A percentile compares a stretch with the other conserved stretches of the same genome.
Conservation (phyloP, 2,329 filamentous ascomycete genomes). For the Botryosphaeria dothidea region DNA sequence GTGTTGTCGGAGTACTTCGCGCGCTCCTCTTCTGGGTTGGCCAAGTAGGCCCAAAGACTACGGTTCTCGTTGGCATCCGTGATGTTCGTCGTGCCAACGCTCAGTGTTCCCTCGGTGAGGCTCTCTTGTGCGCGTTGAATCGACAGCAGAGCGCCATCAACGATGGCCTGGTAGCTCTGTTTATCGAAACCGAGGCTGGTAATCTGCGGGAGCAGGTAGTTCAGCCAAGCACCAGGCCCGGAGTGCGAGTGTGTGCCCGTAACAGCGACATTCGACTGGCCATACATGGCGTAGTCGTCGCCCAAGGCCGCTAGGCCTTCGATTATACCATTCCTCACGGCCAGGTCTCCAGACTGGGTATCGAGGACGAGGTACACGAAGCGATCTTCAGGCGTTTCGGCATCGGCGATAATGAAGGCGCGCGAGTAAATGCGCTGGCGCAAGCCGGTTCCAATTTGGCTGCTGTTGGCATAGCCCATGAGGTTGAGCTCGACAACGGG, state of each 20-base stretch:
- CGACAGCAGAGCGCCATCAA: conserved; percentile 79
- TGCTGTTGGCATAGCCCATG: conserved; percentile 87
- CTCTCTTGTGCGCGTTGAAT: conserved; percentile 78
- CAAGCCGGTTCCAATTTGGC: conserved; percentile 78
- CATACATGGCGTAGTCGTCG: conserved; percentile 71
- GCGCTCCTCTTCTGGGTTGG: conserved; percentile 78
- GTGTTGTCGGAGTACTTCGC: conserved; percentile 64
- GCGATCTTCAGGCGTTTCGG: conserved; percentile 65
- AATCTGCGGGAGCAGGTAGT: conserved; percentile 90
- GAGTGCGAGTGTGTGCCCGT: conserved; percentile 93
- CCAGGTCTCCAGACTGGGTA: conserved; percentile 84
- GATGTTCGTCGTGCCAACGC: conserved; percentile 68
- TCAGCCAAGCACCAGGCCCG: conserved; percentile 89
- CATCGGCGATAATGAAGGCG: conserved; percentile 81
- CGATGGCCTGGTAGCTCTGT: conserved; percentile 86
- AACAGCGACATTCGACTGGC: conserved; percentile 78
- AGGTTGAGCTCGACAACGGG: conserved; percentile 89
- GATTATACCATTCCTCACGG: conserved; percentile 82
- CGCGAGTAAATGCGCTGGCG: conserved; percentile 86
- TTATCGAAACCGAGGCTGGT: conserved; percentile 83
- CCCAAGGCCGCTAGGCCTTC: conserved; percentile 71
- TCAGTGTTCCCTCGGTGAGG: conserved; percentile 69
- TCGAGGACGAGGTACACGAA: conserved; percentile 89
- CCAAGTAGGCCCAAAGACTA: conserved; percentile 83
- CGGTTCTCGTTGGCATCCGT: conserved; percentile 82